A percentile compares a stretch with the other conserved stretches of the same genome.
phyloP scores from a whole-genome alignment of 495 filamentous ascomycete species.

The Xylaria acuta region DNA sequence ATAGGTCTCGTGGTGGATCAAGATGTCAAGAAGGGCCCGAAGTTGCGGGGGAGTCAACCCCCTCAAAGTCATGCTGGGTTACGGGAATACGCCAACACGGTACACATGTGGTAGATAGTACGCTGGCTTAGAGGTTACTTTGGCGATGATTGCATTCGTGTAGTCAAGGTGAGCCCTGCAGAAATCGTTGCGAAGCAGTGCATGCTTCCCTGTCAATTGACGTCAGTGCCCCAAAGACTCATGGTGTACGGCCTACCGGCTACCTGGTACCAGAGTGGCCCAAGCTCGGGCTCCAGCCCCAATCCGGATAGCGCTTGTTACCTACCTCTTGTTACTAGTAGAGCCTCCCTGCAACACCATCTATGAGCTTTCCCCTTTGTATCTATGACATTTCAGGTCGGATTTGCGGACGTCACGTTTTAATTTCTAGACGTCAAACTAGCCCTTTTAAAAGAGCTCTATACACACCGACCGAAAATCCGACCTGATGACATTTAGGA shows the following conservation, averaged over 20 bases:
- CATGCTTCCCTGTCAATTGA: neutral
- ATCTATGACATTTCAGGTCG: no score
- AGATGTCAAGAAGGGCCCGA: conserved; percentile 68
- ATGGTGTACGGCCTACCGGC: neutral
- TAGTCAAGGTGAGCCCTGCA: neutral
- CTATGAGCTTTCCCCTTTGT: no score
- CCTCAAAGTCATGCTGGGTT: conserved; percentile 28
- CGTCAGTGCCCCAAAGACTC: neutral
- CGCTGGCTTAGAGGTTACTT: neutral
- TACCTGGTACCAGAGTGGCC: neutral
- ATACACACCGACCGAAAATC: no score
- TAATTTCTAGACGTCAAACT: neutral
- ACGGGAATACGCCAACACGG: neutral
- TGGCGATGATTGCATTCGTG: neutral
- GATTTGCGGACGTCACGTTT: no score
- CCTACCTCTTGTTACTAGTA: no score
- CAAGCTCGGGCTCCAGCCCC: neutral
- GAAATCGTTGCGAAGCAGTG: neutral
- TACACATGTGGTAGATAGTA: neutral
- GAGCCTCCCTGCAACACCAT: no score
- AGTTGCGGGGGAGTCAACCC: conserved; percentile 56
- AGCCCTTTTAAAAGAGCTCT: no score
- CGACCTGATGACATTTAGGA: no score
- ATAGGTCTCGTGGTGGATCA: conserved; percentile 69
- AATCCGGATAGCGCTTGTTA: neutral